phyloP scores from a whole-genome alignment of 2,329 filamentous ascomycete species.

The Fusarium keratoplasticum region DNA sequence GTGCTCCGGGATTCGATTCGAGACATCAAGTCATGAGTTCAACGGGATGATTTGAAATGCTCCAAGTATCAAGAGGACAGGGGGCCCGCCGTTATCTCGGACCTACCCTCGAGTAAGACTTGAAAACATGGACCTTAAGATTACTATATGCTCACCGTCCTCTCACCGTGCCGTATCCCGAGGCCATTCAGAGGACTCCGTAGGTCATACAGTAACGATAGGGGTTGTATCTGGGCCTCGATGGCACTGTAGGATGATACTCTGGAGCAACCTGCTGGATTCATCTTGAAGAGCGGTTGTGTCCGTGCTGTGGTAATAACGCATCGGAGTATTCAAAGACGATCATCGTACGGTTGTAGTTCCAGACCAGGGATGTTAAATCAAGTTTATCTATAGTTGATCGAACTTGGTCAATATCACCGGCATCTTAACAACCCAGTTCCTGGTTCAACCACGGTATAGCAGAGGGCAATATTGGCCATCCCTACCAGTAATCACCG shows the following conservation, averaged over 20 bases:
- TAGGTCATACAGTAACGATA: neutral
- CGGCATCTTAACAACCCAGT: neutral
- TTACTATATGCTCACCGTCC: neutral
- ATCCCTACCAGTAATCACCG: neutral
- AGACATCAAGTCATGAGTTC: neutral
- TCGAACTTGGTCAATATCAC: neutral
- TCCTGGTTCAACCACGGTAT: conserved; percentile 6
- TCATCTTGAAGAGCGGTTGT: neutral
- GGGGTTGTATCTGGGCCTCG: neutral
- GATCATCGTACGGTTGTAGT: neutral
- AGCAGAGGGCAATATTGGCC: conserved; percentile 10
- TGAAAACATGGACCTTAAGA: neutral
- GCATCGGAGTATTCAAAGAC: conserved; percentile 8
- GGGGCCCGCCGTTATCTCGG: neutral
- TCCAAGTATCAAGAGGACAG: neutral
- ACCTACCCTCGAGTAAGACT: neutral
- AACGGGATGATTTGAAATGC: too few relatives aligned
- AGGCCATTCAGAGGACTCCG: neutral
- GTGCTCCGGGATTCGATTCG: neutral
- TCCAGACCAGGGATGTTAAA: neutral
- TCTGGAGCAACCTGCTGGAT: neutral
- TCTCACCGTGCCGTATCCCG: neutral
- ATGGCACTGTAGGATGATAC: conserved; percentile 3
- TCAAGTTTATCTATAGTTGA: neutral
- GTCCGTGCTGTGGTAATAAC: conserved; percentile 15